phyloP scores from a whole-genome alignment of 2,329 filamentous ascomycete genomes.

The Exophiala spinifera region DNA sequence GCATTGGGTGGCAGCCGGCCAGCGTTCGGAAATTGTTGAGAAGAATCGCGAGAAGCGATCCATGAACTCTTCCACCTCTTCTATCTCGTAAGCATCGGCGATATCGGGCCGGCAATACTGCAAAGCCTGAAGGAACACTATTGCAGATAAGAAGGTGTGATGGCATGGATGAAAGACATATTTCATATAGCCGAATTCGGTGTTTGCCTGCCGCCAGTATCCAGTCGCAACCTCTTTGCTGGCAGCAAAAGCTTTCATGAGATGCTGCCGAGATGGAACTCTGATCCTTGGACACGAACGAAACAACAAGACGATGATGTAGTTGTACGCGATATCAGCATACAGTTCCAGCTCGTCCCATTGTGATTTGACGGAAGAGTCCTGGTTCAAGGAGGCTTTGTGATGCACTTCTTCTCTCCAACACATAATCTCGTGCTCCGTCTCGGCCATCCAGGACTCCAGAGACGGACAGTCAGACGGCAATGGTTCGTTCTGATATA shows the following conservation, averaged over 20 bases:
- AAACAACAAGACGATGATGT: conserved; percentile 8
- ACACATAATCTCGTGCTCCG: background rate
- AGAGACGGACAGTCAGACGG: conserved; percentile 4
- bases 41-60: conserved; percentile 10
- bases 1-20: conserved; percentile 9
- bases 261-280: background rate
- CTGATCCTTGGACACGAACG: conserved; percentile 5
- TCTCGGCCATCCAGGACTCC: conserved; percentile 3
- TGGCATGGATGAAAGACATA: conserved; percentile 12
- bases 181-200: conserved; percentile 11
- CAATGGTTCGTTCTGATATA: conserved; percentile 8
- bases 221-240: conserved; percentile 2
- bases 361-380: conserved; percentile 6
- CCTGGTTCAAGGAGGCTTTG: conserved; percentile 1
- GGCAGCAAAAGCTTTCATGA: conserved; percentile 7
- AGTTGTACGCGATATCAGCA: conserved; percentile 9
- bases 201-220: conserved; percentile 10
- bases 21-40: conserved; percentile 11
- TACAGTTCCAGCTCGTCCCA: conserved; percentile 14
- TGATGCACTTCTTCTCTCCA: conserved; percentile 7
- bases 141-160: conserved; percentile 8
- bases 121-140: conserved; percentile 5
- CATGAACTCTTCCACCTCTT: conserved; percentile 8
- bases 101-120: conserved; percentile 7
- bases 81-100: background rate